Base-by-base conservation (phyloP, 1,284 basidiomycete genomes). In the Pyrrhoderma lamaoense region DNA sequence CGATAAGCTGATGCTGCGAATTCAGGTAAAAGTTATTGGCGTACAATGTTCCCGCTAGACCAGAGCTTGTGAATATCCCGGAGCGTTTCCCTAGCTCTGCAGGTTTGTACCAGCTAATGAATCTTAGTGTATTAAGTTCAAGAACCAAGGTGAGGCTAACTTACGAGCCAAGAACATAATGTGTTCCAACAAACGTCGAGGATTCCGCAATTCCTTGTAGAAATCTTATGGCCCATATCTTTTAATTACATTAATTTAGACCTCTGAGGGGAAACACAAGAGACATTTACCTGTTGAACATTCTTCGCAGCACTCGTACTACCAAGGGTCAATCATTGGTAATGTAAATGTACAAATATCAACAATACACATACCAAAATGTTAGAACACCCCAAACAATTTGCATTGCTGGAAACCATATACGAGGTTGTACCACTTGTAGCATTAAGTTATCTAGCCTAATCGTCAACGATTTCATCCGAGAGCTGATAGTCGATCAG, bases 161-260 rank as follows among this genome's bases (percentile, higher is more conserved):
- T 45, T 59, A 82, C 74, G 80, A 80, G 49, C 85, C 83, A 25
- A 87, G 74, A 47, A 88, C 70, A 62, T 85, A 85, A 57, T 83
- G 85, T 21, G 80, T 77, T n/a, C 85, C 83, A 5, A 82, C 81
- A 62, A 86, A 87, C 0, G 82, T 85, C 4, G 82, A 85, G 0
- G 81, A 75, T 63, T 89, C 85, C 3, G 79, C 76, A 52, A 87
- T 70, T 7, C 82, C 87, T 63, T 87, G 83, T 51, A 89, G 73
- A 63, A 89, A 88, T 2, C 85, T 74, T 51, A 88, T 84, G 23
- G 71, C 82, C 62, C 82, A 84, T 45, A 89, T 70, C 75, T 88
- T 52, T 37, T 19, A 31, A 42, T 55, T 9, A 31, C 53, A 51
- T 57, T 36, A 51, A 54, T 16, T 57, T 56, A 1, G 19, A 49